Conservation (phyloP, 2,329 filamentous ascomycete genomes). For the Fusarium chlamydosporum region DNA sequence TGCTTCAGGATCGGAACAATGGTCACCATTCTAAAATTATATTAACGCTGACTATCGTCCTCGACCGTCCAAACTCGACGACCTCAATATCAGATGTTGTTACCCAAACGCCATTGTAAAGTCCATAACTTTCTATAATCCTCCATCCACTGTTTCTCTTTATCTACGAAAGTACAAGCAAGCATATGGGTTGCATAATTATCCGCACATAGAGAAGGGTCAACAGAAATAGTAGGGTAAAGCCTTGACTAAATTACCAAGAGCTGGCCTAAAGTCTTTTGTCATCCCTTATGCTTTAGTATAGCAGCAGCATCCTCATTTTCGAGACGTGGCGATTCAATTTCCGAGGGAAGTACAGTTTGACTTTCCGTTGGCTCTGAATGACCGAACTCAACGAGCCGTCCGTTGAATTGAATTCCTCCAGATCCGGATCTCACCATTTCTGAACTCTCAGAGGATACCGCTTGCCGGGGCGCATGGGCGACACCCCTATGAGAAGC, state of each 20-base stretch:
- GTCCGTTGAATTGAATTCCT: slow-evolving; percentile 45
- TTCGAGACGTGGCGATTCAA: slow-evolving; percentile 25
- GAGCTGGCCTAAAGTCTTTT: no score
- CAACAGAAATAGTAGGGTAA: no score
- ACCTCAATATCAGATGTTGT: neutral
- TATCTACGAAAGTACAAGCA: neutral
- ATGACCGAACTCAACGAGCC: slow-evolving; percentile 45
- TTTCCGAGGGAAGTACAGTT: slow-evolving; percentile 36
- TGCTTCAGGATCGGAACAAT: neutral
- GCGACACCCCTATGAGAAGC: slow-evolving; percentile 21
- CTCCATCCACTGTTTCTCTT: neutral
- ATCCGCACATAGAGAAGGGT: no score
- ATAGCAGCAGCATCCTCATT: slow-evolving; percentile 16
- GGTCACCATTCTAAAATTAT: neutral
- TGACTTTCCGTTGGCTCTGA: slow-evolving; percentile 11
- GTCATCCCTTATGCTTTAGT: no score
- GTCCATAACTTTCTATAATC: neutral
- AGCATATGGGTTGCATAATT: no score
- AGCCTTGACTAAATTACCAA: no score
- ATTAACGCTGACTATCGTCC: neutral
- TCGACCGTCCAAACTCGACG: neutral
- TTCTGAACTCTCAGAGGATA: slow-evolving; percentile 28
- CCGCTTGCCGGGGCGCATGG: neutral
- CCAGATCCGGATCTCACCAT: slow-evolving; percentile 49
- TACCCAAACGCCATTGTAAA: neutral